Evolutionary conservation across 2,329 filamentous ascomycete species (phyloP).

Genomic region (Penicillium freii): DNA sequence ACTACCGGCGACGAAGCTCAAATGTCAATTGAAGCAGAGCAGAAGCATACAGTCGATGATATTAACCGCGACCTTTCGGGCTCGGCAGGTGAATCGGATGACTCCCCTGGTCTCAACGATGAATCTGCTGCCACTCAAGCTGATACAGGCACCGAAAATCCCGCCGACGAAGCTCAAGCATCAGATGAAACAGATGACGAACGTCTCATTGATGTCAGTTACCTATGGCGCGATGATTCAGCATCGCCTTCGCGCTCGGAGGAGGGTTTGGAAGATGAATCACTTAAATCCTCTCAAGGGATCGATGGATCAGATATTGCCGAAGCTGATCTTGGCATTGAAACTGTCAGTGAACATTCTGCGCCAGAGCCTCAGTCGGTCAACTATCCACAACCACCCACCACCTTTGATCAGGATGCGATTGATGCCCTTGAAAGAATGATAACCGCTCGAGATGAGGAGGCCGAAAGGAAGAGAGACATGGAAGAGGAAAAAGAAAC

Average conservation of each 20-base stretch:
- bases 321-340: neutral
- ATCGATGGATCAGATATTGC: neutral
- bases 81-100: neutral
- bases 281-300: neutral
- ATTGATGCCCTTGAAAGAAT: slow-evolving; percentile 3
- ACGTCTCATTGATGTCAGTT: neutral
- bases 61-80: neutral
- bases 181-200: neutral
- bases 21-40: neutral
- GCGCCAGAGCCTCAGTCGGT: slow-evolving; percentile 27
- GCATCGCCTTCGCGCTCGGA: neutral
- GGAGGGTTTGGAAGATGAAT: neutral
- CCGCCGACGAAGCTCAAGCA: neutral
- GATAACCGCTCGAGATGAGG: slow-evolving; percentile 1
- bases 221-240: neutral
- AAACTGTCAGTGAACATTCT: slow-evolving; percentile 6
- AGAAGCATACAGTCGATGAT: neutral
- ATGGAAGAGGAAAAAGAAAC: neutral
- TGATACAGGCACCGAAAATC: neutral
- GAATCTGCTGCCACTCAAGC: neutral
- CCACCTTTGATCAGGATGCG: neutral
- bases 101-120: neutral
- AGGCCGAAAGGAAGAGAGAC: neutral
- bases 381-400: neutral
- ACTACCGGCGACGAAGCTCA: neutral